These are phyloP conservation scores for Zasmidium cellare DNA, from an alignment of 2,329 filamentous ascomycete species.

Conservation along the genomic window DNA sequence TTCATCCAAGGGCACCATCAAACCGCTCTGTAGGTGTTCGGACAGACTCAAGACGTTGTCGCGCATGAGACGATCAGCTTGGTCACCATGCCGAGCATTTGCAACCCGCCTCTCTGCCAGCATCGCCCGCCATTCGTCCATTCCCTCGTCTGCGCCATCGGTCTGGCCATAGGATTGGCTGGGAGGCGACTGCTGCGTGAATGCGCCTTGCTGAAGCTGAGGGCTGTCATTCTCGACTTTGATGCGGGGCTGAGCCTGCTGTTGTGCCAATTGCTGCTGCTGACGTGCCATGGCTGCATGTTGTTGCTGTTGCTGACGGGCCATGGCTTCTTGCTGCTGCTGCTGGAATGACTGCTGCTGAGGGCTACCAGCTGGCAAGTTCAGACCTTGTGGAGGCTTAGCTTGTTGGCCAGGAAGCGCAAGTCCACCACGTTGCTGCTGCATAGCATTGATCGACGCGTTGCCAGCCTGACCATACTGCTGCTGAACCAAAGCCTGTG, in stretches of 20 bases:
- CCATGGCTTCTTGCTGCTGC: conserved; percentile 42
- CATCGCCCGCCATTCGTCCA: conserved; percentile 59
- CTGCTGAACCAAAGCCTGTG: conserved; percentile 56
- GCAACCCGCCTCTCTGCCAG: conserved; percentile 58
- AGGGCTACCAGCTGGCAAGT: conserved; percentile 38
- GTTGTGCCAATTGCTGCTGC: conserved; percentile 36
- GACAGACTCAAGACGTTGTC: conserved; percentile 65
- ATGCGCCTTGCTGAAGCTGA: conserved; percentile 24
- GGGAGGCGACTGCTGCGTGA: conserved; percentile 43
- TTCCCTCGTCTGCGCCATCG: conserved; percentile 68
- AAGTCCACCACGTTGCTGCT: conserved; percentile 35
- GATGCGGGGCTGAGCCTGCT: conserved; percentile 36
- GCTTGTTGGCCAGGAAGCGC: conserved; percentile 33
- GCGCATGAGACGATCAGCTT: conserved; percentile 69
- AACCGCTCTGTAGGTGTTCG: conserved; percentile 70
- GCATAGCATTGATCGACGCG: conserved; percentile 64
- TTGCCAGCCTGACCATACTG: conserved; percentile 65
- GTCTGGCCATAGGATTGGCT: conserved; percentile 61
- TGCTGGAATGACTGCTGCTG: conserved; percentile 36
- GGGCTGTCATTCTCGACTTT: conserved; percentile 36
- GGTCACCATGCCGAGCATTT: conserved; percentile 53
- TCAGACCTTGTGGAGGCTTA: conserved; percentile 34
- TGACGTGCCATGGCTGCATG: conserved; percentile 38
- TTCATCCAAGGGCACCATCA: conserved; percentile 71
- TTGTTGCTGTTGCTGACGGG: conserved; percentile 39